These are phyloP conservation scores for Aaosphaeria arxii DNA, from an alignment of 2,329 filamentous ascomycete genomes.

Conservation along the genomic window DNA sequence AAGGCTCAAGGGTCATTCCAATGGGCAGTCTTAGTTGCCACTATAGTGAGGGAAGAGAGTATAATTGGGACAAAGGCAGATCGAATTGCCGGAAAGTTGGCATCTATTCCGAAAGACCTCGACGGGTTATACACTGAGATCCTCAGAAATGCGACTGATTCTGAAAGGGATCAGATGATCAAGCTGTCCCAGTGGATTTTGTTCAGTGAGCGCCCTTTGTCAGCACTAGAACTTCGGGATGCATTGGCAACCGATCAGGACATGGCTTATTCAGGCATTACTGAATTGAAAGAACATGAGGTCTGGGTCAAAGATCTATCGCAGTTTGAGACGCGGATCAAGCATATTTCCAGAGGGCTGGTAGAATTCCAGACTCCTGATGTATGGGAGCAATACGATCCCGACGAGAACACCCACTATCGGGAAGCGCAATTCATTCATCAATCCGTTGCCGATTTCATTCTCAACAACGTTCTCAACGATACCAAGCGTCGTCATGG, in stretches of 20 bases:
- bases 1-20: conserved; percentile 6
- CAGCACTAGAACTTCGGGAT: conserved; percentile 8
- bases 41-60: background rate
- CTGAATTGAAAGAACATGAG: conserved; percentile 1
- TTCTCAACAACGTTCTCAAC: conserved; percentile 6
- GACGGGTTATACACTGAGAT: conserved; percentile 4
- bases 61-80: conserved; percentile 1
- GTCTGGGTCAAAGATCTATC: conserved; percentile 1
- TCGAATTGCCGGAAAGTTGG: conserved; percentile 2
- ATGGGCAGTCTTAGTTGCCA: conserved; percentile 2
- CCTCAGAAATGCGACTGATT: conserved; percentile 1
- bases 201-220: conserved; percentile 3
- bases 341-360: conserved; percentile 6
- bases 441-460: conserved; percentile 13
- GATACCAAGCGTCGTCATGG: background rate
- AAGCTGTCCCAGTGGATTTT: conserved; percentile 5
- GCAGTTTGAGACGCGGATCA: conserved; percentile 4
- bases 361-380: conserved; percentile 9
- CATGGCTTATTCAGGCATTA: conserved; percentile 1
- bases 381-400: conserved; percentile 10
- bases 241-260: conserved; percentile 7
- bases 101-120: conserved; percentile 1
- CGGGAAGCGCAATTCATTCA: conserved; percentile 14
- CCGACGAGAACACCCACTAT: conserved; percentile 6
- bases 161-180: conserved; percentile 2